A percentile compares a stretch with the other conserved stretches of the same genome.
Evolutionary conservation across 495 filamentous ascomycete genomes (phyloP).

Genomic region (Astrothelium subdiscretum): DNA sequence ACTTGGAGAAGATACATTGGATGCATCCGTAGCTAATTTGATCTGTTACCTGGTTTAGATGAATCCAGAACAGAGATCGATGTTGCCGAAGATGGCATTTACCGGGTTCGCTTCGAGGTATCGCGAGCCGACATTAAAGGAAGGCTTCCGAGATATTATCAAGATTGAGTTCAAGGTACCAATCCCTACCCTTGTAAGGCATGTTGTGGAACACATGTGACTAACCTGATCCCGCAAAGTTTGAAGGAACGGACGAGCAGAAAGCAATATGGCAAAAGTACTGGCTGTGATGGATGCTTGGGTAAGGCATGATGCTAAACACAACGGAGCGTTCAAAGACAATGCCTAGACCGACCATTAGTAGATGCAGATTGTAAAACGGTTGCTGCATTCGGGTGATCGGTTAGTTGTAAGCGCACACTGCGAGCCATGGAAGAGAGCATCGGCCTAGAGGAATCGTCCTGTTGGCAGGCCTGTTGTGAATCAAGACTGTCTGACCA

Average conservation of each 20-base stretch:
- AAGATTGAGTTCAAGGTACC: constrained; percentile 54
- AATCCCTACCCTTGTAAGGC: background rate
- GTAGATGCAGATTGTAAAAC: background rate
- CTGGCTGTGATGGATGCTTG: constrained; percentile 12
- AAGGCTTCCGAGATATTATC: constrained; percentile 76
- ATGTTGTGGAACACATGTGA: background rate
- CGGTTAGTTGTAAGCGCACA: background rate
- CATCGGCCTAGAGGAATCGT: background rate
- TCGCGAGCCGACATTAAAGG: constrained; percentile 54
- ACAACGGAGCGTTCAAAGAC: background rate
- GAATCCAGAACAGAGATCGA: constrained; percentile 69
- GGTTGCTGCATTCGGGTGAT: background rate
- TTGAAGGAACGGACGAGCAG: constrained; percentile 16
- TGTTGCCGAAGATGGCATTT: constrained; percentile 73
- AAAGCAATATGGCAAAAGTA: constrained; percentile 13
- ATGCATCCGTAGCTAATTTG: constrained; percentile 3
- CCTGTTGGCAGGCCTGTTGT: background rate
- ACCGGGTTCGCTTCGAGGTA: constrained; percentile 57
- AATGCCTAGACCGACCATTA: background rate
- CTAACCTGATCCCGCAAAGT: constrained; percentile 6
- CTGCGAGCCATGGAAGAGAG: background rate
- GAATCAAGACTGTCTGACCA: background rate
- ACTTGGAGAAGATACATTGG: background rate
- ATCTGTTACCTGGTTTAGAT: constrained; percentile 31
- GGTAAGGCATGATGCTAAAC: background rate